Evolutionary conservation across 495 filamentous ascomycete species (phyloP).

Genomic region (Polyplosphaeria fusca): DNA sequence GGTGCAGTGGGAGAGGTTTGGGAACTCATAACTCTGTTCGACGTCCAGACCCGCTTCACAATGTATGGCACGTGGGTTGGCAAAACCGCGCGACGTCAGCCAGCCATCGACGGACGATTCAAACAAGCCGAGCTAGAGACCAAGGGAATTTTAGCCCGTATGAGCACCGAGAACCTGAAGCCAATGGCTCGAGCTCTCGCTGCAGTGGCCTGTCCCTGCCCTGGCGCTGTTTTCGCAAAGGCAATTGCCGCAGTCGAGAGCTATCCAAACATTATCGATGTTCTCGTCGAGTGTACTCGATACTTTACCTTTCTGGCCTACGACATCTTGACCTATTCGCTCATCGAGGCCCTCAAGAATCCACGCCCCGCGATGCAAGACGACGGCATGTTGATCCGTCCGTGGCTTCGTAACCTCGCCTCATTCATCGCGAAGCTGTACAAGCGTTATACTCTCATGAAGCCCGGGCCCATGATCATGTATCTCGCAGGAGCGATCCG

Average conservation of each 20-base stretch:
- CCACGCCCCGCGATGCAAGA: slow-evolving; percentile 74
- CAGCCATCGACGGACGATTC: slow-evolving; percentile 77
- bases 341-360: slow-evolving; percentile 74
- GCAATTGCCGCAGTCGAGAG: slow-evolving; percentile 83
- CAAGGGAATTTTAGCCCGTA: slow-evolving; percentile 73
- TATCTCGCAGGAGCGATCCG: slow-evolving; percentile 57
- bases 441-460: slow-evolving; percentile 76
- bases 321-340: slow-evolving; percentile 84
- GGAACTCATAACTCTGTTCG: slow-evolving; percentile 72
- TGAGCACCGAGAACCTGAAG: slow-evolving; percentile 79
- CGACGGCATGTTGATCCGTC: slow-evolving; percentile 79
- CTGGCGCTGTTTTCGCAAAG: slow-evolving; percentile 86
- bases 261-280: slow-evolving; percentile 88
- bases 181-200: slow-evolving; percentile 80
- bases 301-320: slow-evolving; percentile 92
- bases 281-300: slow-evolving; percentile 85
- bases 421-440: slow-evolving; percentile 85
- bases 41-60: slow-evolving; percentile 71
- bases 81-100: slow-evolving; percentile 68
- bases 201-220: slow-evolving; percentile 80
- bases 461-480: slow-evolving; percentile 78
- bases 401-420: slow-evolving; percentile 82
- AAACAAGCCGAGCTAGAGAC: slow-evolving; percentile 72
- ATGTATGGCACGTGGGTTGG: slow-evolving; percentile 93
- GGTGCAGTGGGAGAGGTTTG: slow-evolving; percentile 82